Base-by-base conservation (phyloP, 108 stramenopile species). In the Nitzschia sp. region DNA sequence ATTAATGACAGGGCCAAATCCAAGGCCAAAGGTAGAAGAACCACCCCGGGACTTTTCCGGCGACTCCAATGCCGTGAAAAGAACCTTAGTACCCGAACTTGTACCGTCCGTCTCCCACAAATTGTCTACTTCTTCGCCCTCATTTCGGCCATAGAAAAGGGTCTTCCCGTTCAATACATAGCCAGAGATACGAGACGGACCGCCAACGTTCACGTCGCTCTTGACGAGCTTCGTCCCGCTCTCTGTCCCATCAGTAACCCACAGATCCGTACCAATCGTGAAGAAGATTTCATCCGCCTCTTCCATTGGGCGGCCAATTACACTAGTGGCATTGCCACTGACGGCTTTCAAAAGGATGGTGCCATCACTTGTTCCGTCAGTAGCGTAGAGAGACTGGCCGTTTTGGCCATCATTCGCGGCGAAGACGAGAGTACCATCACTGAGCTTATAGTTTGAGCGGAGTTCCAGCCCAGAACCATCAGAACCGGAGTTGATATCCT, bases 171-270 rank as follows among this genome's bases (percentile, higher is more conserved):
- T 42, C 6, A 62, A 15, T 26, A 15, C 11, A 45, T 62, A 62
- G 5, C 42, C 5, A 0, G 61, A 62, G 25, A 62, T 62, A 2
- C 61, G 61, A 23, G 61, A 62, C 24, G 38, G 23, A 9, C 61
- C 61, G 32, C 61, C 61, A 45, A 62, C 26, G 19, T 18, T 13
- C 18, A 62, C 61, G 0, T 26, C 61, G 1, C 19, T 5, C 24
- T 42, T 15, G 13, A 62, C 42, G 17, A 62, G 24, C 3, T n/a
- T 62, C 6, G 64, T 66, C 11, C 64, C 64, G 0, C 13, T 1
- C 17, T 15, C 25, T 21, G 64, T 51, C 17, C 64, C 64, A 51
- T 66, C 64, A 31, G 64, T 66, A 26, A 51, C 33, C 64, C 64
- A 66, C 9, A 66, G 17, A 18, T 66, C 64, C 0, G 31, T 19